Evolutionary conservation across 768 basidiomycete genomes (phyloP).

Genomic region (Mycena venus): DNA sequence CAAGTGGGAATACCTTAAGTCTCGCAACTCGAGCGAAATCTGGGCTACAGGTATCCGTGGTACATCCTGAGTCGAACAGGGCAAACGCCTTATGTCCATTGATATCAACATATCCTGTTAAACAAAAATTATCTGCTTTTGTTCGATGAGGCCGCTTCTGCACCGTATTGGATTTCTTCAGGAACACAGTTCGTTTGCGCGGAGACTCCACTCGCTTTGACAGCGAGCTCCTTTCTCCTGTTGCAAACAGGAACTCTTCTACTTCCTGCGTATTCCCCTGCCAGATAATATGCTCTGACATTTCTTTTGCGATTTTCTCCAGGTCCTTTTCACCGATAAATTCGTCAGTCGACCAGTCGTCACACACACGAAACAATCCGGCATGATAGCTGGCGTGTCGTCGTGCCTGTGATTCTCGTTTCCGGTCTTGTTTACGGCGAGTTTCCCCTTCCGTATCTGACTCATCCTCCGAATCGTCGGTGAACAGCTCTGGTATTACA

Average conservation of each 20-base stretch:
- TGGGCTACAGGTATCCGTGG: constrained; percentile 1
- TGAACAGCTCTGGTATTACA: background rate
- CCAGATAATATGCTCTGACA: background rate
- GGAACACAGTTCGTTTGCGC: background rate
- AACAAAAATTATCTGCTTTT: background rate
- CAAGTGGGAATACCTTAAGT: background rate
- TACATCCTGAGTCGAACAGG: constrained; percentile 7
- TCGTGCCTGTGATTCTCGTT: too few species aligned
- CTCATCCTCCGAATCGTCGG: constrained; percentile 20
- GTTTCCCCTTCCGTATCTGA: constrained; percentile 48
- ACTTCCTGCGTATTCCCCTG: background rate
- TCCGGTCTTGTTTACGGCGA: constrained; percentile 31
- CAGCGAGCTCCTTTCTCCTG: background rate
- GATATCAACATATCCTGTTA: background rate
- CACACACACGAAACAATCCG: background rate
- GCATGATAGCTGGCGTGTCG: too few species aligned
- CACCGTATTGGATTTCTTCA: background rate
- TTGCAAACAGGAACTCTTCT: background rate
- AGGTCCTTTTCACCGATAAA: background rate
- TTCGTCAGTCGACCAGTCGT: background rate
- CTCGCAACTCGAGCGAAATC: background rate
- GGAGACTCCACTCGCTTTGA: background rate
- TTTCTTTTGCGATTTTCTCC: background rate
- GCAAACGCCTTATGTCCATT: constrained; percentile 7
- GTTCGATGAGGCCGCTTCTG: background rate